Conservation (phyloP, 192 early-diverging fungal genomes). For the Entomortierella parvispora region DNA sequence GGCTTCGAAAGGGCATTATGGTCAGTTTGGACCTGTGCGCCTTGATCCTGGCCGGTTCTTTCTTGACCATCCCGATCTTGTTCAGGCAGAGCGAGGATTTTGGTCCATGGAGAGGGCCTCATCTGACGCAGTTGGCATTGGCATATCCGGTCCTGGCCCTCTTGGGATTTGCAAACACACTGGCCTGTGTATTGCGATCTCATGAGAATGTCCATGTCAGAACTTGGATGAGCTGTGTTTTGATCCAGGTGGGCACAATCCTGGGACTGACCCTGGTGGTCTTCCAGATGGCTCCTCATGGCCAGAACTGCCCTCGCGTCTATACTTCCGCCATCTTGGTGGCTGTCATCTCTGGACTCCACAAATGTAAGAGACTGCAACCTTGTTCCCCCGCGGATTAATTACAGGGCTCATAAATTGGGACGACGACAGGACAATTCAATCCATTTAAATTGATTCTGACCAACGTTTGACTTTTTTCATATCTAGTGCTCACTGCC, state of each 20-base stretch:
- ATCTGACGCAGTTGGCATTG: constrained; percentile 63
- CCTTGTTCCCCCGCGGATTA: no score
- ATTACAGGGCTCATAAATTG: no score
- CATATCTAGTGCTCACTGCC: constrained; percentile 26
- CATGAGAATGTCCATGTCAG: constrained; percentile 35
- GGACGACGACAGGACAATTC: background rate
- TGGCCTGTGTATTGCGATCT: constrained; percentile 52
- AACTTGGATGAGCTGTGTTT: constrained; percentile 46
- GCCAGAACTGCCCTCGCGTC: constrained; percentile 46
- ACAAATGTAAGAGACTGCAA: constrained; percentile 31
- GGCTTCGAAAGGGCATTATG: constrained; percentile 54
- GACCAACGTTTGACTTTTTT: background rate
- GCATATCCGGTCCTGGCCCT: constrained; percentile 61
- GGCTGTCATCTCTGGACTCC: constrained; percentile 40
- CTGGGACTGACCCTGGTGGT: constrained; percentile 51
- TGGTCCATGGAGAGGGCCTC: constrained; percentile 69
- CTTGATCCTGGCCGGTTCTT: constrained; percentile 61
- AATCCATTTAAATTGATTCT: background rate
- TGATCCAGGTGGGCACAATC: constrained; percentile 43
- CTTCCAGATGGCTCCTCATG: constrained; percentile 46
- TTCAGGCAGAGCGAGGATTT: constrained; percentile 62
- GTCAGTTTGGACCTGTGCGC: constrained; percentile 60
- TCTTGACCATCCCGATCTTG: constrained; percentile 53
- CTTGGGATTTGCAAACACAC: constrained; percentile 57
- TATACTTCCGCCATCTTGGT: constrained; percentile 46